These are phyloP conservation scores for Colletotrichum gigasporum DNA, from an alignment of 2,329 filamentous ascomycete species.

Conservation along the genomic window DNA sequence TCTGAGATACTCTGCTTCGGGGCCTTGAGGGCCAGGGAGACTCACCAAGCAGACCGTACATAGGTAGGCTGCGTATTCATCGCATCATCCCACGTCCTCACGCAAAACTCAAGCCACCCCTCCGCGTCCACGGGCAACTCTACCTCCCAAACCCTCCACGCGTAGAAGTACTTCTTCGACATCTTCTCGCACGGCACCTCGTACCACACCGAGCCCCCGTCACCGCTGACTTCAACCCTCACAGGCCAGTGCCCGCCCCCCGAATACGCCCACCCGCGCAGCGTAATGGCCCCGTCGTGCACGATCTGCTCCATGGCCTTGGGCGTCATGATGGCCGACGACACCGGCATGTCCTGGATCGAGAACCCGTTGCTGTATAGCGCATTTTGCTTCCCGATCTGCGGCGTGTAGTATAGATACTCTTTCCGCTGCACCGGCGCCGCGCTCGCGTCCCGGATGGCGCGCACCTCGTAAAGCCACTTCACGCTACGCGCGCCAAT, in stretches of 20 bases:
- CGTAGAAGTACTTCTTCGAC: slow-evolving; percentile 68
- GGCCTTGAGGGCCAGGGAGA: neutral
- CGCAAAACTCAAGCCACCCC: slow-evolving; percentile 68
- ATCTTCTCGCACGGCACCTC: slow-evolving; percentile 68
- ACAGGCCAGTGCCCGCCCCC: slow-evolving; percentile 69
- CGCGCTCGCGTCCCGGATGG: slow-evolving; percentile 61
- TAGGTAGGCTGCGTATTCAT: slow-evolving; percentile 68
- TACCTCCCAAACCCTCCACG: slow-evolving; percentile 72
- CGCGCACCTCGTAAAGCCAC: slow-evolving; percentile 71
- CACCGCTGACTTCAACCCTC: slow-evolving; percentile 69
- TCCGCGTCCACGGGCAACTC: slow-evolving; percentile 71
- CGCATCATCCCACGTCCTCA: slow-evolving; percentile 69
- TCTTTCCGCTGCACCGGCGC: slow-evolving; percentile 73
- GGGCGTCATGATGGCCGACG: slow-evolving; percentile 72
- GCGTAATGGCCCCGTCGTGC: slow-evolving; percentile 65
- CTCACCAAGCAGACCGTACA: slow-evolving; percentile 46
- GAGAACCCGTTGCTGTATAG: slow-evolving; percentile 69
- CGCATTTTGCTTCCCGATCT: slow-evolving; percentile 73
- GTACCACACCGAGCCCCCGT: slow-evolving; percentile 74
- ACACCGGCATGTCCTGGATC: slow-evolving; percentile 79
- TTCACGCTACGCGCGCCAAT: slow-evolving; percentile 73
- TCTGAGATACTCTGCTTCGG: no score
- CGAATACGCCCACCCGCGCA: slow-evolving; percentile 66
- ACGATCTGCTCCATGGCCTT: slow-evolving; percentile 66
- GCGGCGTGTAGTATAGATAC: slow-evolving; percentile 75